Percentiles rank a stretch among this genome's conserved stretches.
These are phyloP conservation scores for Colletotrichum sojae DNA, from an alignment of 2,329 filamentous ascomycete species.

Conservation along the genomic window DNA sequence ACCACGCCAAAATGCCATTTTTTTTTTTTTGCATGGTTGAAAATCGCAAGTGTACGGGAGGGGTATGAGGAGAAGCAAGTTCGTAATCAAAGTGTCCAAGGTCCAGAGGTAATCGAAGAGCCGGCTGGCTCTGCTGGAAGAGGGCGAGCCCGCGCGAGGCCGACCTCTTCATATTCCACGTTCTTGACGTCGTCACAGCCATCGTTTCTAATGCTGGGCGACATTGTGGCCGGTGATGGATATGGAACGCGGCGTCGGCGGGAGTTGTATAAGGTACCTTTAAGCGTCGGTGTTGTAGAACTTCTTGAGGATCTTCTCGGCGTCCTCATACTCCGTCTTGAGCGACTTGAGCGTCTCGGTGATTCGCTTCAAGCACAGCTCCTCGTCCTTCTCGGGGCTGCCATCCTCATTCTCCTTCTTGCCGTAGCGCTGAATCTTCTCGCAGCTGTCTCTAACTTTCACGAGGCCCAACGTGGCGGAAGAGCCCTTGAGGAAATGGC, in stretches of 20 bases:
- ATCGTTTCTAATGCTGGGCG: slow-evolving; percentile 51
- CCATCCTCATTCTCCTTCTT: slow-evolving; percentile 86
- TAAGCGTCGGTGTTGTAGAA: slow-evolving; percentile 66
- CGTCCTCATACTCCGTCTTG: slow-evolving; percentile 82
- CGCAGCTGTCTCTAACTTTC: slow-evolving; percentile 93
- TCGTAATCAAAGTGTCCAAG: slow-evolving; percentile 35
- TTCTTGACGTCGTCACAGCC: slow-evolving; percentile 47
- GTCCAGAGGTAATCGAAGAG: slow-evolving; percentile 24
- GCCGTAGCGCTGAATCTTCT: slow-evolving; percentile 96
- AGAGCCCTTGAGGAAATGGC: slow-evolving; percentile 97
- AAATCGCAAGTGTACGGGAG: slow-evolving; percentile 34
- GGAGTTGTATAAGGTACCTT: slow-evolving; percentile 39
- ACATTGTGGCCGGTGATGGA: slow-evolving; percentile 20
- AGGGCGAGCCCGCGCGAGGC: background rate
- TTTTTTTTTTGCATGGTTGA: slow-evolving; percentile 30
- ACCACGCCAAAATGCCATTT: slow-evolving; percentile 37
- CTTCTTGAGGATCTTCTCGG: slow-evolving; percentile 76
- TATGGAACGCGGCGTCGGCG: slow-evolving; percentile 28
- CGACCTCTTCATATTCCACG: slow-evolving; percentile 35
- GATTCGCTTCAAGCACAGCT: slow-evolving; percentile 79
- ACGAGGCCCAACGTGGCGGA: slow-evolving; percentile 92
- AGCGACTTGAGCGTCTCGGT: slow-evolving; percentile 77
- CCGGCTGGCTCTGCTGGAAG: slow-evolving; percentile 1
- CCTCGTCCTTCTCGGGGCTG: slow-evolving; percentile 74
- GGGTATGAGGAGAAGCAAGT: slow-evolving; percentile 38